A percentile compares a stretch with the other conserved stretches of the same genome.
Conservation (phyloP, 139 green algal species). For the Penium margaritaceum region DNA sequence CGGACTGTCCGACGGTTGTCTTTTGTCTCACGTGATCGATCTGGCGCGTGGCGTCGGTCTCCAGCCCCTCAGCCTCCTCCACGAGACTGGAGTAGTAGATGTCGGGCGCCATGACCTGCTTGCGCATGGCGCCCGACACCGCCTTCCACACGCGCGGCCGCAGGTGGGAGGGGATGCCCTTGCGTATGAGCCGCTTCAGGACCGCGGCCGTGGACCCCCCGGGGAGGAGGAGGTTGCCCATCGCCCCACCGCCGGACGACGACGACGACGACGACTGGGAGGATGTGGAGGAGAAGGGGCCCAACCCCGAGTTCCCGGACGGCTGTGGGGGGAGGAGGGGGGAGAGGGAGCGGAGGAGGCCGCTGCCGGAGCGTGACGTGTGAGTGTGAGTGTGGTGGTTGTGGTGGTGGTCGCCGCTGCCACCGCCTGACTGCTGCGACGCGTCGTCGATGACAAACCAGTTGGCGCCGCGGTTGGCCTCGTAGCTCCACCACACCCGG, state of each 20-base stretch:
- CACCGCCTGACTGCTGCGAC: neutral
- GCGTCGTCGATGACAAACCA: constrained; percentile 9
- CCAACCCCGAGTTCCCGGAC: neutral
- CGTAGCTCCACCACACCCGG: constrained; percentile 30
- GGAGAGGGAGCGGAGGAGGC: neutral
- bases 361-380: neutral
- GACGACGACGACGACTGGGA: neutral
- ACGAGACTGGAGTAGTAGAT: constrained; percentile 31
- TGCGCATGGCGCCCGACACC: constrained; percentile 32
- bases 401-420: neutral
- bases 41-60: constrained; percentile 26
- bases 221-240: neutral
- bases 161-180: constrained; percentile 31
- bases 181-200: constrained; percentile 41
- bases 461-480: constrained; percentile 20
- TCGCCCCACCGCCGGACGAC: neutral
- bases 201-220: neutral
- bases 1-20: too few relatives aligned
- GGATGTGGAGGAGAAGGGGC: neutral
- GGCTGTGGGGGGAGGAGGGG: neutral
- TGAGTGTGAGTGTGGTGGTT: neutral
- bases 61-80: constrained; percentile 21
- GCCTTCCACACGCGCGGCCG: constrained; percentile 39
- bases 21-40: constrained; percentile 34
- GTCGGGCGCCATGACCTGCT: constrained; percentile 18